These are phyloP conservation scores for Beauveria caledonica DNA, from an alignment of 2,329 filamentous ascomycete genomes.

Conservation along the genomic window DNA sequence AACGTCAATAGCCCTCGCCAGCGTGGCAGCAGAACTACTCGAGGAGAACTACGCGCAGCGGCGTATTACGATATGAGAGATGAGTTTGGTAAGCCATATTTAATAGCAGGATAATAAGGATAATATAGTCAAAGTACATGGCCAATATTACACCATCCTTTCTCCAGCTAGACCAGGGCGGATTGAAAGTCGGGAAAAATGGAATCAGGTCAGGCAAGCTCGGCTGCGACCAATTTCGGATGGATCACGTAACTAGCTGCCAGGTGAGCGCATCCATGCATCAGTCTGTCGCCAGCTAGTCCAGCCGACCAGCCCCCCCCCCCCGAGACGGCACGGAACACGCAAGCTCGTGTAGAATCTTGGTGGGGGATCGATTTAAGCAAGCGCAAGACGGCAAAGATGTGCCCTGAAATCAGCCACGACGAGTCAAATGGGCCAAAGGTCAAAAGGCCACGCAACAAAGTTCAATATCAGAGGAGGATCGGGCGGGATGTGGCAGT, in stretches of 20 bases:
- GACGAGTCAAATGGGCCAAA: too few relatives aligned
- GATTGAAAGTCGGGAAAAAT: neutral
- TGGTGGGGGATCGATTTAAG: slow-evolving; percentile 1
- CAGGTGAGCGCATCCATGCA: slow-evolving; percentile 2
- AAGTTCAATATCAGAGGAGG: too few relatives aligned
- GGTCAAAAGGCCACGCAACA: too few relatives aligned
- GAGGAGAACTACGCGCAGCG: neutral
- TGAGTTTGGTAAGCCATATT: neutral
- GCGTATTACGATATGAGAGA: neutral
- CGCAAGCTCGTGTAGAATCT: slow-evolving; percentile 1
- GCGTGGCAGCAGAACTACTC: too few relatives aligned
- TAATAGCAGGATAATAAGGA: too few relatives aligned
- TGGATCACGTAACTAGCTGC: neutral
- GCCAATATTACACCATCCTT: neutral
- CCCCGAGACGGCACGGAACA: neutral
- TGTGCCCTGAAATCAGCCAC: neutral
- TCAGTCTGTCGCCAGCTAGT: neutral
- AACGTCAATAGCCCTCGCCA: too few relatives aligned
- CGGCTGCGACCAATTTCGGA: too few relatives aligned
- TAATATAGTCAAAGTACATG: neutral
- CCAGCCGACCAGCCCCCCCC: neutral
- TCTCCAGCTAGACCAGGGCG: neutral
- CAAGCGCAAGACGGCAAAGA: neutral
- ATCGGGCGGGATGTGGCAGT: too few relatives aligned
- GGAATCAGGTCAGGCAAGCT: neutral